Base-by-base conservation (phyloP, 208 protist genomes). In the Trypanosoma conorhini region DNA sequence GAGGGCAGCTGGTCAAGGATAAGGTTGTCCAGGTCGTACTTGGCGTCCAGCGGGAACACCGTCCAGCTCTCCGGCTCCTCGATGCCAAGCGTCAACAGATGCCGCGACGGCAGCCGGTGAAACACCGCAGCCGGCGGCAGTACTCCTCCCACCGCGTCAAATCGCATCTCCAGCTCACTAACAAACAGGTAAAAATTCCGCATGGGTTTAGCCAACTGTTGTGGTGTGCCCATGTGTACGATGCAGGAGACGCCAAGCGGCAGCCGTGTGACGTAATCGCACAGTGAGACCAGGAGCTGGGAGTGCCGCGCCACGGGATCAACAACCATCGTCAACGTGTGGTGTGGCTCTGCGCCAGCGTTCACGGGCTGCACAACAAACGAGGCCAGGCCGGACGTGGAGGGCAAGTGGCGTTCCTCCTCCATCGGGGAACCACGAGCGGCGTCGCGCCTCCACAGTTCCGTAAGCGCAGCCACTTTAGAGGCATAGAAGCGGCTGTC, bases 11-110 rank as follows among this genome's bases (percentile, higher is more conserved):
- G 77, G 0, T 74, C 80, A 0, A 99, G 91, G n/a, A 89, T 70
- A 65, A 99, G 91, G 82, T 99, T 99, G 83, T 99, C 98, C 42
- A 99, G 75, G 75, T 99, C 98, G 64, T 95, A 77, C 66, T 85
- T 76, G 1, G 95, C 83, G 3, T 80, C 76, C 28, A 84, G 68
- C 4, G 87, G 70, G 65, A 96, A 87, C 5, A 98, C 84, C 3
- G 94, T 83, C 95, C 95, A 98, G 44, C 87, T 80, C 42, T 96
- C 79, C 35, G 96, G 93, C 44, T 93, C 87, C 22, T 98, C 93
- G 10, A 99, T 62, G 61, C 83, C 87, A 1, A 99, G 67, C 10
- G 89, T 92, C 46, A 94, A 75, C 10, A 92, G 46, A 67, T 81
- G 71, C 52, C 74, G 26, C 17, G 74, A 48, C 12, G 92, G 89